Conservation (phyloP, 495 filamentous ascomycete genomes). For the Hapsidospora chrysogenum region DNA sequence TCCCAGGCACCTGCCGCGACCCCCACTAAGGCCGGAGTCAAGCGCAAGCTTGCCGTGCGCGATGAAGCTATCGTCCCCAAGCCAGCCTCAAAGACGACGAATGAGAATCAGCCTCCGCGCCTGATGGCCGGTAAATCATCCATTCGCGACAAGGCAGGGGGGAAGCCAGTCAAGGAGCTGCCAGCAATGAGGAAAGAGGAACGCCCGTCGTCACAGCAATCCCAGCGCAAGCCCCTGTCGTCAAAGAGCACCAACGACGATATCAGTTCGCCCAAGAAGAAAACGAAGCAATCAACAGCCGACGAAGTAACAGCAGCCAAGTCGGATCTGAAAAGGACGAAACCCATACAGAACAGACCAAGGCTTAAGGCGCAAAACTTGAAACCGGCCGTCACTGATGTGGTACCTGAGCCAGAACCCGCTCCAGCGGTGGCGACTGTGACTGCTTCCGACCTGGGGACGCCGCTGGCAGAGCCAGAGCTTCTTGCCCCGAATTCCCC, state of each 20-base stretch:
- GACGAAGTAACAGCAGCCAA: slow-evolving; percentile 13
- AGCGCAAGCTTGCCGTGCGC: slow-evolving; percentile 13
- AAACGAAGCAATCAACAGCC: slow-evolving; percentile 6
- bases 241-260: slow-evolving; percentile 30
- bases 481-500: slow-evolving; percentile 20
- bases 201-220: too few relatives aligned
- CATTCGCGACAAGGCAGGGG: slow-evolving; percentile 4
- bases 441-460: slow-evolving; percentile 7
- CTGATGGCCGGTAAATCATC: background rate
- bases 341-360: too few relatives aligned
- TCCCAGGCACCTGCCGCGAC: too few relatives aligned
- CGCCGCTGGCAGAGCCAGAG: slow-evolving; percentile 12
- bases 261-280: slow-evolving; percentile 24
- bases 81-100: background rate
- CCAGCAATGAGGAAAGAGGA: slow-evolving; percentile 11
- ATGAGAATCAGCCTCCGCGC: background rate
- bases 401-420: too few relatives aligned
- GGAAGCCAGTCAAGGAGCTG: slow-evolving; percentile 17
- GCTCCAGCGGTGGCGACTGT: too few relatives aligned
- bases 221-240: slow-evolving; percentile 23
- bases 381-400: too few relatives aligned
- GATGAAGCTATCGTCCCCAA: slow-evolving; percentile 9
- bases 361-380: too few relatives aligned
- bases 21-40: slow-evolving; percentile 11
- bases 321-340: slow-evolving; percentile 4